Evolutionary conservation across 202 grass and related monocot species (phyloP), one percentile per base, ranked within the genome.

Genomic region (Schoenoplectus triqueter): DNA sequence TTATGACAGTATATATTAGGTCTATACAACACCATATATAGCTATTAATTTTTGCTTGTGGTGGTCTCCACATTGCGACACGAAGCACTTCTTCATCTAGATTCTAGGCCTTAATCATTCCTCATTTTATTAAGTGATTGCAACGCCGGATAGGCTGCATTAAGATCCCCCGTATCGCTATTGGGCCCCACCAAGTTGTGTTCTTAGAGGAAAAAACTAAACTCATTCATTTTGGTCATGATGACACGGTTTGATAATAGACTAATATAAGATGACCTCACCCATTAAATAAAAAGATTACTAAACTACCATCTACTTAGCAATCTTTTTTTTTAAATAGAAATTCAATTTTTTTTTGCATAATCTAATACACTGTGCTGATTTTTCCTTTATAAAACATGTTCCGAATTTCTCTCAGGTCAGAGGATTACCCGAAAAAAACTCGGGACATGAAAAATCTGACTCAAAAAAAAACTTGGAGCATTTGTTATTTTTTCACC

Each of bases 141-240:
- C 72, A 85, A 89, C 88, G 87, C 88, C 85, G 87, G 91, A 91
- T 91, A 89, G 90, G 85, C 85, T 92, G 86, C 89, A 97, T 94
- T 91, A 94, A 92, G 95, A 97, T 94, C 86, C 88, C 84, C 82
- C 90, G 51, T 90, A 97, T 97, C 95, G 46, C 59, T 82, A 31
- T 60, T 84, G 87, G 91, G 77, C 63, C 89, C 90, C 84, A 21
- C 82, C 56, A 97, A 97, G 89, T 83, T 92, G 90, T 92, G 90
- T 79, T 91, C 48, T 90, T 50, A 47, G 94, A 92, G 88, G 50
- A 87, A 94, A 92, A 77, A 59, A 69, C 45, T 47, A 51, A 41
- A 92, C 87, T 84, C 84, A 88, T 91, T 88, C 85, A 89, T 89
- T 87, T 88, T 87, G 85, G 10, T 83, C 80, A 89, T 89, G 86